Conservation (phyloP, 106 monocot genomes). For the Dactylorhiza incarnata region DNA sequence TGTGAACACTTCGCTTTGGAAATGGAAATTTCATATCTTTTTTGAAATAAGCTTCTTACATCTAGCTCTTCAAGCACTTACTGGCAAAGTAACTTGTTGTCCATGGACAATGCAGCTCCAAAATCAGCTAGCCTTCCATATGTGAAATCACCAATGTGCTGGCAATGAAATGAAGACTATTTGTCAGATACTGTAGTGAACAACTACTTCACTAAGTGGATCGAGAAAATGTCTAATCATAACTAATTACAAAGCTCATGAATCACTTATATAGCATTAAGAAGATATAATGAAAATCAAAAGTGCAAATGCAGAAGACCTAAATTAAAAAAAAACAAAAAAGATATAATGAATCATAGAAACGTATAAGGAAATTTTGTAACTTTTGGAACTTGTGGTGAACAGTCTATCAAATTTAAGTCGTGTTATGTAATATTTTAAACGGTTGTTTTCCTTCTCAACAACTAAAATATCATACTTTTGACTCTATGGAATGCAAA, state of each 20-base stretch:
- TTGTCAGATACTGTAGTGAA: slow-evolving; percentile 1
- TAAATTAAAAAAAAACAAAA: background rate
- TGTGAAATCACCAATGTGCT: slow-evolving; percentile 76
- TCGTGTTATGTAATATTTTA: no score
- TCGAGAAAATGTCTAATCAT: background rate
- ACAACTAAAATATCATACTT: background rate
- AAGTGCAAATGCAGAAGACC: background rate
- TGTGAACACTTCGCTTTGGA: background rate
- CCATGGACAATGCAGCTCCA: slow-evolving; percentile 75
- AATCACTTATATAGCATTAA: background rate
- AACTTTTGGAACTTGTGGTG: no score
- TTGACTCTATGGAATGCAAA: background rate
- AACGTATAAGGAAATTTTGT: no score
- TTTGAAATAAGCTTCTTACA: slow-evolving; percentile 34
- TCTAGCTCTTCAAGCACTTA: slow-evolving; percentile 79
- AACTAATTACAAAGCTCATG: background rate
- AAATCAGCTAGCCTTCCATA: slow-evolving; percentile 68
- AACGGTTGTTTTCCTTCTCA: background rate
- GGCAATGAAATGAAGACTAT: slow-evolving; percentile 9
- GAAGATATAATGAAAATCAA: background rate
- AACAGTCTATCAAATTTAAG: no score
- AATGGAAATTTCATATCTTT: background rate
- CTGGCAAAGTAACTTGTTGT: slow-evolving; percentile 64
- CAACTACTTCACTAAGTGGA: background rate
- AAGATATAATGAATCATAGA: background rate